phyloP scores from a whole-genome alignment of 352 stramenopile species.

The Phytophthora palmivora region DNA sequence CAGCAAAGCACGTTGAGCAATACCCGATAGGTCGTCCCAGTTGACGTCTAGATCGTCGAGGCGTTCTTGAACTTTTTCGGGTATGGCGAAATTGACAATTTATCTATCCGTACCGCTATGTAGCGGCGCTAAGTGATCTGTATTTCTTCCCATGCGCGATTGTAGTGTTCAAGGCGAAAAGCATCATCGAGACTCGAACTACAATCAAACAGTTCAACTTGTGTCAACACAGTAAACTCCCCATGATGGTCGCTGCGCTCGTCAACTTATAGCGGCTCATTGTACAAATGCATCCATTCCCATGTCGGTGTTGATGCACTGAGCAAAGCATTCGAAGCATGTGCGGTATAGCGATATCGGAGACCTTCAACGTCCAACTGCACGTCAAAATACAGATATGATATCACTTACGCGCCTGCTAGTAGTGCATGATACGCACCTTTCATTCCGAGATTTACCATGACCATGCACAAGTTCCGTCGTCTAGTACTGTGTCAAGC shows the following conservation, averaged over 20 bases:
- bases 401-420: background rate
- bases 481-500: background rate
- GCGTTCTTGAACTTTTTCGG: background rate
- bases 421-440: background rate
- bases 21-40: slow-evolving; percentile 15
- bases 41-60: slow-evolving; percentile 1
- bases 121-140: no score
- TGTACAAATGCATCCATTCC: background rate
- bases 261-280: no score
- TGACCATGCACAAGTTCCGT: background rate
- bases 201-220: no score
- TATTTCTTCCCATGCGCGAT: no score
- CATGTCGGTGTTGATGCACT: background rate
- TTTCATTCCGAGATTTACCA: slow-evolving; percentile 14
- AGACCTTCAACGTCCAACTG: background rate
- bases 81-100: slow-evolving; percentile 12
- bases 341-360: background rate
- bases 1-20: slow-evolving; percentile 30
- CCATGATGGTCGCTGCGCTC: no score
- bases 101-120: no score
- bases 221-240: no score
- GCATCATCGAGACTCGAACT: no score
- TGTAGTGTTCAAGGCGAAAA: no score
- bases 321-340: background rate
- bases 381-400: slow-evolving; percentile 1